phyloP scores from a whole-genome alignment of 2,329 filamentous ascomycete species.

The Thielaviopsis punctulata region DNA sequence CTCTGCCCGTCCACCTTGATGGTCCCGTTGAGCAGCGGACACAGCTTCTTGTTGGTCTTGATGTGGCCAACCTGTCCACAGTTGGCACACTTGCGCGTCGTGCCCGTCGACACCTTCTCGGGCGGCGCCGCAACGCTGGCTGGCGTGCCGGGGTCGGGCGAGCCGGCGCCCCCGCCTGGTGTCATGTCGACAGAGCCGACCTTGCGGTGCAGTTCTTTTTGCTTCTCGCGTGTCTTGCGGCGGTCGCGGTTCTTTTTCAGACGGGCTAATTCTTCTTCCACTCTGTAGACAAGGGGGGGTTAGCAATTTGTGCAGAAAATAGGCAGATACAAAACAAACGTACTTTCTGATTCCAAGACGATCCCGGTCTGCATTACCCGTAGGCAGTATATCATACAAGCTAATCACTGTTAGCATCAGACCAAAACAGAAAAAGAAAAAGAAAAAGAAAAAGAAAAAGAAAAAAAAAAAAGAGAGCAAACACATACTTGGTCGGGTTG shows the following conservation, averaged over 20 bases:
- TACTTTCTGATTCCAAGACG: conserved; percentile 29
- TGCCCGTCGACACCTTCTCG: conserved; percentile 30
- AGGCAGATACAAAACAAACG: background rate
- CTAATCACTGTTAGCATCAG: conserved; percentile 20
- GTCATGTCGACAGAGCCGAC: conserved; percentile 12
- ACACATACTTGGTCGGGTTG: conserved; percentile 57
- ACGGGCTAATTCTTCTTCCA: conserved; percentile 61
- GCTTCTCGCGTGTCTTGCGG: conserved; percentile 75
- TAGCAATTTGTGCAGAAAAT: background rate
- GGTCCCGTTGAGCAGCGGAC: conserved; percentile 70
- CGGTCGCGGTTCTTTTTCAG: conserved; percentile 85
- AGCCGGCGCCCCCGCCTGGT: conserved; percentile 26
- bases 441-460: no score
- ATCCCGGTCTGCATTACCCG: conserved; percentile 33
- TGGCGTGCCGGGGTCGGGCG: conserved; percentile 26
- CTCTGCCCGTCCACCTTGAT: conserved; percentile 43
- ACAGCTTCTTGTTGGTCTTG: conserved; percentile 98
- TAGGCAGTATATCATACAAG: conserved; percentile 32
- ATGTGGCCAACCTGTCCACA: conserved; percentile 95
- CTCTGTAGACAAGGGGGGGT: conserved; percentile 6
- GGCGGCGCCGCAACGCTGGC: conserved; percentile 30
- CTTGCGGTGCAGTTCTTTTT: conserved; percentile 46
- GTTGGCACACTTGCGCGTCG: conserved; percentile 87
- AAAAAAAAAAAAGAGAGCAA: no score
- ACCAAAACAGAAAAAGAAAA: no score